Base-by-base conservation (phyloP, 805 yeast species). In the Candida berthetii region DNA sequence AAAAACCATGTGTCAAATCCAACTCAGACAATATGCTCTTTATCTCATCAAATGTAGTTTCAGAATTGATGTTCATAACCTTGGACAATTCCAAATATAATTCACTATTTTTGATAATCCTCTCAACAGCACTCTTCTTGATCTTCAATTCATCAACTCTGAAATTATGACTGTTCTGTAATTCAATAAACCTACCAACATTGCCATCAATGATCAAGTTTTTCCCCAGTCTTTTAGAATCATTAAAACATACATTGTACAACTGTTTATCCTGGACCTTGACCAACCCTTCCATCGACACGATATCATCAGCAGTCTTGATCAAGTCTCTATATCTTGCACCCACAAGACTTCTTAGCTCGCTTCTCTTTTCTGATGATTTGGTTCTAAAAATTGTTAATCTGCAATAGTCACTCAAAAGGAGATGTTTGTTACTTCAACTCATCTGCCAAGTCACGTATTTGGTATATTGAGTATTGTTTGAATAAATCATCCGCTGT, bases 291-390 rank as follows among this genome's bases (percentile, higher is more conserved):
- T 54, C 44, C 55, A 54, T 54, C 7, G 42, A 44, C 9, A 52
- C 48, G 10, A 55, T 55, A 35, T 45, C 42, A 35, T 55, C 59
- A n/a, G 57, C 58, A 1, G 55, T 54, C 4, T 46, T 38, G 5
- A 55, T 32, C 3, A 55, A 39, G 24, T 55, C 58, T 36, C 59
- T 41, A 36, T 55, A 55, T 34, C 55, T 51, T 4, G 48, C 46
- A 6, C 54, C 53, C 6, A 55, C 60, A 9, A 55, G 42, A 3
- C 40, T 44, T 27, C 56, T 43, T 7, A 55, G 35, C 20, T 54
- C 54, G 9, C 46, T 35, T 46, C 48, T 18, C 8, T 18, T 33
- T 13, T 34, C 13, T 17, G 18, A 20, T 14, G 18, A 17, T 18
- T 20, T 19, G 15, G 22, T 24, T 16, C 31, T 35, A 24, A 11